Conservation (phyloP, 768 basidiomycete species). For the Lactifluus hygrophoroides region DNA sequence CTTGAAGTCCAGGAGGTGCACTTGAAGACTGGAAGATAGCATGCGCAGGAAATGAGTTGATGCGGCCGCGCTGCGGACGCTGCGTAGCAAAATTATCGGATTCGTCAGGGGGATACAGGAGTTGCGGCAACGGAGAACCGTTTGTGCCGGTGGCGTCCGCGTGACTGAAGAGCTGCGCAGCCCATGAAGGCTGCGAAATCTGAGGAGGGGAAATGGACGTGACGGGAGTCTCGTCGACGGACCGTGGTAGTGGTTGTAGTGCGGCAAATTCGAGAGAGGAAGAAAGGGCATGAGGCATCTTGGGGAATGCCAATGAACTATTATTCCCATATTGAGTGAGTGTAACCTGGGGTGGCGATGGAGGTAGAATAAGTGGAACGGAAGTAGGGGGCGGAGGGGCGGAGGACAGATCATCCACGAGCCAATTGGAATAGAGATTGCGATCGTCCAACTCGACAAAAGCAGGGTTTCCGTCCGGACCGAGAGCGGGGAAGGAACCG, state of each 20-base stretch:
- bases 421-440: slow-evolving; percentile 46
- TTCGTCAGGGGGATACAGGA: slow-evolving; percentile 29
- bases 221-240: slow-evolving; percentile 28
- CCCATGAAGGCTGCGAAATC: slow-evolving; percentile 58
- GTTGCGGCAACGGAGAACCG: slow-evolving; percentile 36
- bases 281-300: slow-evolving; percentile 44
- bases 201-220: slow-evolving; percentile 54
- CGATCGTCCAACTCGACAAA: slow-evolving; percentile 35
- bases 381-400: slow-evolving; percentile 34
- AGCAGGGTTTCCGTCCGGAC: slow-evolving; percentile 28
- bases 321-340: slow-evolving; percentile 41
- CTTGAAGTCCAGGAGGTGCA: slow-evolving; percentile 50
- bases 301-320: slow-evolving; percentile 31
- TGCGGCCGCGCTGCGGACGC: slow-evolving; percentile 31
- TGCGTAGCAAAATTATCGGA: slow-evolving; percentile 36
- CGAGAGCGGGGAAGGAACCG: slow-evolving; percentile 26
- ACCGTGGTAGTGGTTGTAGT: slow-evolving; percentile 50
- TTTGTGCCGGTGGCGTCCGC: slow-evolving; percentile 22
- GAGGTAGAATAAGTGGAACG: slow-evolving; percentile 42
- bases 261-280: slow-evolving; percentile 49
- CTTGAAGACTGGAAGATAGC: slow-evolving; percentile 64
- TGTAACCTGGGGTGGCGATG: slow-evolving; percentile 43
- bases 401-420: slow-evolving; percentile 45
- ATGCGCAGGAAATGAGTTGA: slow-evolving; percentile 39
- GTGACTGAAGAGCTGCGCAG: slow-evolving; percentile 54